These are phyloP conservation scores for Thalia dealbata DNA, from an alignment of 176 grass and related monocot species.

Conservation along the genomic window DNA sequence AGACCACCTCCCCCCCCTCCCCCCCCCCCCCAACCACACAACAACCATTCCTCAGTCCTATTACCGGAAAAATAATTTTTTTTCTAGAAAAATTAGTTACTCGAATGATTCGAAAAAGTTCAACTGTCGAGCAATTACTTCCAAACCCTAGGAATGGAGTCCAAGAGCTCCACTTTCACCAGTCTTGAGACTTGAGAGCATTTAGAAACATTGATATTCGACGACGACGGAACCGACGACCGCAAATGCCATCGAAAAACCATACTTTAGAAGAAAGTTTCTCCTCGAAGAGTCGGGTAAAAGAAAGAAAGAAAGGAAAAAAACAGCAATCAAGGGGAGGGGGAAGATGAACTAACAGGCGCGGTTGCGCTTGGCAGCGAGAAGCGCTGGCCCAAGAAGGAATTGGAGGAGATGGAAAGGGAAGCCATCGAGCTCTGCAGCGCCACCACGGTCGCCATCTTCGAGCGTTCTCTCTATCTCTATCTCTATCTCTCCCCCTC, in stretches of 20 bases:
- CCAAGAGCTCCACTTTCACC: not conserved
- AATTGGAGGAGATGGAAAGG: constrained; percentile 31
- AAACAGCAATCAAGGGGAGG: not conserved
- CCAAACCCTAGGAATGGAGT: not conserved
- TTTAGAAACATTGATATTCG: no score
- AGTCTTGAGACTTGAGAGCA: no score
- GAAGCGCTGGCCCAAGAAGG: constrained; percentile 26
- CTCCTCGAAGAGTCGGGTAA: not conserved
- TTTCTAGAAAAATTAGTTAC: no score
- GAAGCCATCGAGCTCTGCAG: constrained; percentile 38
- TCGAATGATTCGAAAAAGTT: no score
- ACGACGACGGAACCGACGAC: no score
- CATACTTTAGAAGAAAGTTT: not conserved
- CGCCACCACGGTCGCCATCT: constrained; percentile 27
- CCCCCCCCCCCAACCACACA: no score
- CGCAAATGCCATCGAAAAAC: no score
- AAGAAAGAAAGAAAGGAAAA: not conserved
- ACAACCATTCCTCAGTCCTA: no score
- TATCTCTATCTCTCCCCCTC: not conserved
- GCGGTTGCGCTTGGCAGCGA: constrained; percentile 4
- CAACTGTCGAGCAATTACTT: not conserved
- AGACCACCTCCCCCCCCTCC: no score
- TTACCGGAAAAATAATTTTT: no score
- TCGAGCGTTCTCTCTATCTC: constrained; percentile 12
- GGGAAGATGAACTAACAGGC: constrained; percentile 12